Conservation (phyloP, 257 asterid genomes). For the Scutellaria barbata region DNA sequence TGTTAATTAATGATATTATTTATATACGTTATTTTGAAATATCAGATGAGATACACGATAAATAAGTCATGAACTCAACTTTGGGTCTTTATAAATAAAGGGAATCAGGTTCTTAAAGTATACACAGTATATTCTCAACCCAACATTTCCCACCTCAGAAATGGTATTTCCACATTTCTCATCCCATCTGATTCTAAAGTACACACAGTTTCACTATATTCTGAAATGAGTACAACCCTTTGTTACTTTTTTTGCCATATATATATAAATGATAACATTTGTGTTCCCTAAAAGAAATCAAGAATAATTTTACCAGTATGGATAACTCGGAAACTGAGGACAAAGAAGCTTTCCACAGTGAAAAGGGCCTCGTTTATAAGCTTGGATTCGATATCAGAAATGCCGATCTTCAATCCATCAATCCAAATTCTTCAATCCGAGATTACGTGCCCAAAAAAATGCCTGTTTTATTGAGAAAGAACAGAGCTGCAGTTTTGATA, state of each 20-base stretch:
- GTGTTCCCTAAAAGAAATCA: neutral
- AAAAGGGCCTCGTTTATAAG: neutral
- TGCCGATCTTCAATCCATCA: neutral
- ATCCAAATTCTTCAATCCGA: neutral
- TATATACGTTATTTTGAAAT: too few relatives aligned
- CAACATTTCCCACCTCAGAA: slow-evolving; percentile 16
- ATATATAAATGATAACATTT: slow-evolving; percentile 22
- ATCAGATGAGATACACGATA: too few relatives aligned
- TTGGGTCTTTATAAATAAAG: slow-evolving; percentile 25
- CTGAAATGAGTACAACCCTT: neutral
- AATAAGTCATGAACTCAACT: neutral
- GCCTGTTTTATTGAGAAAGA: slow-evolving; percentile 37
- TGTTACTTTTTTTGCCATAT: neutral
- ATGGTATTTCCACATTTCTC: slow-evolving; percentile 22
- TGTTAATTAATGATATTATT: too few relatives aligned
- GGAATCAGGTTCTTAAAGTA: slow-evolving; percentile 32
- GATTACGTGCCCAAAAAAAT: slow-evolving; percentile 24
- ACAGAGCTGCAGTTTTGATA: slow-evolving; percentile 64
- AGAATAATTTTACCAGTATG: slow-evolving; percentile 1
- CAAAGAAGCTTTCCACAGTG: slow-evolving; percentile 23
- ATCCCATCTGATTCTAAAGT: slow-evolving; percentile 24
- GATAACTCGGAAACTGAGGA: slow-evolving; percentile 24
- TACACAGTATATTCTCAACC: slow-evolving; percentile 27
- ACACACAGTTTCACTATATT: neutral
- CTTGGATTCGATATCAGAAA: slow-evolving; percentile 25